Percentiles rank a stretch among this genome's conserved stretches.
These are phyloP conservation scores for Aspergillus novofumigatus DNA, from an alignment of 2,329 filamentous ascomycete genomes.

Conservation along the genomic window DNA sequence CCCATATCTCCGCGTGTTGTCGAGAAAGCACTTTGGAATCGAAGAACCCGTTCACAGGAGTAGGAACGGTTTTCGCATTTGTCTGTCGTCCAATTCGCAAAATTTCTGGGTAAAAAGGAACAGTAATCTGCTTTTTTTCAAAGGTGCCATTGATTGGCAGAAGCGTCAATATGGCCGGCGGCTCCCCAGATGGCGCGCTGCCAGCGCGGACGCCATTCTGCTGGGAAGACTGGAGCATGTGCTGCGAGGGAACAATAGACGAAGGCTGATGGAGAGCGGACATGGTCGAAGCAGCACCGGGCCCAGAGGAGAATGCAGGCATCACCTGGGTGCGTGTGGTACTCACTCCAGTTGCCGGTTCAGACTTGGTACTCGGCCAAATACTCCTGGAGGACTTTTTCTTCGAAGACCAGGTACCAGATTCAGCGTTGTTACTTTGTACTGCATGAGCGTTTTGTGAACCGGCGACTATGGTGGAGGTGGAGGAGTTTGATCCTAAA, in stretches of 20 bases:
- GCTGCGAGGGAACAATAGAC: slow-evolving; percentile 64
- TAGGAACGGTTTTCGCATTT: slow-evolving; percentile 92
- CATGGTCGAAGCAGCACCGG: slow-evolving; percentile 58
- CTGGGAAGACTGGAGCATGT: slow-evolving; percentile 60
- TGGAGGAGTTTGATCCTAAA: slow-evolving; percentile 60
- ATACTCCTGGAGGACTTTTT: slow-evolving; percentile 50
- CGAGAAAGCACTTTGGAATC: slow-evolving; percentile 96
- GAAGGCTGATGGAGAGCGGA: slow-evolving; percentile 60
- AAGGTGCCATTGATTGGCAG: slow-evolving; percentile 93
- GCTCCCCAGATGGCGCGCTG: slow-evolving; percentile 49
- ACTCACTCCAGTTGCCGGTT: slow-evolving; percentile 60
- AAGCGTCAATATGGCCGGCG: slow-evolving; percentile 76
- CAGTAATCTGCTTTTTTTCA: slow-evolving; percentile 90
- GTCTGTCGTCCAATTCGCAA: slow-evolving; percentile 93
- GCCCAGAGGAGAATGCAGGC: slow-evolving; percentile 54
- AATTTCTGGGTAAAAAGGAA: slow-evolving; percentile 91
- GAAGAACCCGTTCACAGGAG: slow-evolving; percentile 88
- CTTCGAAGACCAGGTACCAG: slow-evolving; percentile 39
- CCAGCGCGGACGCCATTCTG: slow-evolving; percentile 53
- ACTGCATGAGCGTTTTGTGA: slow-evolving; percentile 37
- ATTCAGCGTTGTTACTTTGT: slow-evolving; percentile 34
- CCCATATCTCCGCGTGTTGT: slow-evolving; percentile 95
- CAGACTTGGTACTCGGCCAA: slow-evolving; percentile 63
- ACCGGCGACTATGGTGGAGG: slow-evolving; percentile 36
- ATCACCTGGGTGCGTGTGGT: slow-evolving; percentile 60